These are phyloP conservation scores for Exophiala calicioides DNA, from an alignment of 2,329 filamentous ascomycete genomes.

Conservation along the genomic window DNA sequence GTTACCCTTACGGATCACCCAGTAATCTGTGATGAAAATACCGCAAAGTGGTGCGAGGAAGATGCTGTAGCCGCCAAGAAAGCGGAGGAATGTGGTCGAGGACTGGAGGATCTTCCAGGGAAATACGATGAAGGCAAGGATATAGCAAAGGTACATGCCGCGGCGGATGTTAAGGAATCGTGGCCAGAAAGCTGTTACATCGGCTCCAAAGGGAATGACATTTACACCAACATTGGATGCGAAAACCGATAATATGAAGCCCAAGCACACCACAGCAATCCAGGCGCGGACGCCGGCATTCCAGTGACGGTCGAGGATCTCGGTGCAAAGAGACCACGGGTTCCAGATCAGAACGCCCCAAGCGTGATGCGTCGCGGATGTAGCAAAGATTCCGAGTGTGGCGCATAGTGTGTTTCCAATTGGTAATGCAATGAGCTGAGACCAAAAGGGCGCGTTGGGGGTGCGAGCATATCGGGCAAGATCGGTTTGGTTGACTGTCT, in stretches of 20 bases:
- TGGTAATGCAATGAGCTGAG: not conserved
- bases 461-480: not conserved
- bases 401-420: slow-evolving; percentile 48
- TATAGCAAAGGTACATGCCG: slow-evolving; percentile 39
- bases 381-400: slow-evolving; percentile 58
- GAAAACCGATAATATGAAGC: slow-evolving; percentile 56
- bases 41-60: slow-evolving; percentile 31
- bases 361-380: slow-evolving; percentile 44
- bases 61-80: slow-evolving; percentile 38
- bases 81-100: slow-evolving; percentile 43
- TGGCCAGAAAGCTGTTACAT: slow-evolving; percentile 55
- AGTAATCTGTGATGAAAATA: slow-evolving; percentile 31
- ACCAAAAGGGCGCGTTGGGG: not conserved
- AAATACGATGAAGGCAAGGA: slow-evolving; percentile 44
- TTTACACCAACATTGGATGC: slow-evolving; percentile 53
- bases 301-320: slow-evolving; percentile 32
- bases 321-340: slow-evolving; percentile 41
- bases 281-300: slow-evolving; percentile 36
- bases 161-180: slow-evolving; percentile 55
- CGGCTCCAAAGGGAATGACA: slow-evolving; percentile 46
- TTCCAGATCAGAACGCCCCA: slow-evolving; percentile 44
- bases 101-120: slow-evolving; percentile 50
- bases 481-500: not conserved
- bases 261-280: slow-evolving; percentile 53
- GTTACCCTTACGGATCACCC: slow-evolving; percentile 22